Conservation (phyloP, 163 green algal genomes). For the Botryococcus braunii region DNA sequence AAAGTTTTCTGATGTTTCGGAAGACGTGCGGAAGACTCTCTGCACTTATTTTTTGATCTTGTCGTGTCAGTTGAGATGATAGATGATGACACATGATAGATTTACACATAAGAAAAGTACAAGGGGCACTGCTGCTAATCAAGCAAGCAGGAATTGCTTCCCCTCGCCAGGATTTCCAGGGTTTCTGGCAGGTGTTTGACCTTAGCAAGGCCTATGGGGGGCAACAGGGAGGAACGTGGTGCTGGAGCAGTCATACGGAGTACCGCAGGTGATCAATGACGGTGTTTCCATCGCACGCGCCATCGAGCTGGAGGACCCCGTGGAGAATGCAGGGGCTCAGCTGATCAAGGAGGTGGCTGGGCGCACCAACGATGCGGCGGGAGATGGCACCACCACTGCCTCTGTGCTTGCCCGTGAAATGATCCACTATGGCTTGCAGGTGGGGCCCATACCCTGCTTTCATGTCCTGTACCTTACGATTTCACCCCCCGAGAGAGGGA, state of each 20-base stretch:
- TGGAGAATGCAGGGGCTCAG: conserved; percentile 98
- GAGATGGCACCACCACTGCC: conserved; percentile 97
- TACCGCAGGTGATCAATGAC: conserved; percentile 98
- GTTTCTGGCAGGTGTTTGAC: background rate
- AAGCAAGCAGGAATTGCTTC: no score
- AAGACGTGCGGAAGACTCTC: no score
- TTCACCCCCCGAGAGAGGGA: background rate
- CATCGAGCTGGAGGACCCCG: conserved; percentile 91
- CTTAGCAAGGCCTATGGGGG: no score
- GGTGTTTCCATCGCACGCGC: conserved; percentile 96
- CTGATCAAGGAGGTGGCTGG: conserved; percentile 98
- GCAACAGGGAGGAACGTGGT: conserved; percentile 98
- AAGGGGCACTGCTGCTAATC: no score
- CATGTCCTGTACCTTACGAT: no score
- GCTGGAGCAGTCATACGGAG: conserved; percentile 91
- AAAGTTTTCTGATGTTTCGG: no score
- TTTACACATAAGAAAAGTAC: no score
- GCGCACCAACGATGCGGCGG: conserved; percentile 94
- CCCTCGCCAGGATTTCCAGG: no score
- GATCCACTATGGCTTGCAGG: conserved; percentile 87
- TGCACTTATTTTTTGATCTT: no score
- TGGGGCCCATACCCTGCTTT: conserved; percentile 8
- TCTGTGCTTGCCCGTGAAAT: conserved; percentile 93
- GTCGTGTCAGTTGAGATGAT: no score
- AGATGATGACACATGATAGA: no score